Evolutionary conservation across 1,284 basidiomycete genomes (phyloP), one percentile per base, ranked within the genome.

Genomic region (Gomphus sp.): DNA sequence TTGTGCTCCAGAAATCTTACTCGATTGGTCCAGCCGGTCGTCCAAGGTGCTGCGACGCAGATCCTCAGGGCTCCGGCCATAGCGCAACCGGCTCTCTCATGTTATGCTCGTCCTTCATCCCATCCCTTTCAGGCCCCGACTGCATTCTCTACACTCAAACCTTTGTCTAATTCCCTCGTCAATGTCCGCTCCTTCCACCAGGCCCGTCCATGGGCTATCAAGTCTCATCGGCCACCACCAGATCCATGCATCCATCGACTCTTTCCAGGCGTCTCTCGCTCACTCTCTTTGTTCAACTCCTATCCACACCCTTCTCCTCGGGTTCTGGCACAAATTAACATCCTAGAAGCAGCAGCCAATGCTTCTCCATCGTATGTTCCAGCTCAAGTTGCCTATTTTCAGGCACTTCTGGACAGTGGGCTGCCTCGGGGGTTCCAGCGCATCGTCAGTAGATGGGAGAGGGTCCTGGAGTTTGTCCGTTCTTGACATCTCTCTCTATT

Each of bases 401-500:
- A 80, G 41, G 87, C 85, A 11, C 71, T 91, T 36, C 66, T 79
- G 31, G 79, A 80, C 0, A 85, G 85, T 0, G 79, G 82, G 53
- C 74, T 84, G 34, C 81, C 80, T 62, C 77, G 83, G 11, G 88
- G 82, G 1, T 84, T 84, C 69, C 84, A 89, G 60, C 73, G 87
- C 31, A 73, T 91, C 61, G 80, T 89, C 61, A 82, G 76, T 65
- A 80, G 89, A 60, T 92, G 89, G 89, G 88, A 92, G 67, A 77
- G 84, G 63, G 82, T 85, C 79, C 81, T 79, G 65, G 85, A 90
- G 78, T 89, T 85, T 67, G 89, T 91, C 72, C 69, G 87, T 81
- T 41, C 39, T 37, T 33, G 49, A 31, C 52, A 58, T 33, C 50
- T 16, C 51, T 56, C 53, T 44, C 43, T 61, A 1, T 28, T 14